Conservation (phyloP, 2,329 filamentous ascomycete genomes). For the Pseudogymnoascus sp. region DNA sequence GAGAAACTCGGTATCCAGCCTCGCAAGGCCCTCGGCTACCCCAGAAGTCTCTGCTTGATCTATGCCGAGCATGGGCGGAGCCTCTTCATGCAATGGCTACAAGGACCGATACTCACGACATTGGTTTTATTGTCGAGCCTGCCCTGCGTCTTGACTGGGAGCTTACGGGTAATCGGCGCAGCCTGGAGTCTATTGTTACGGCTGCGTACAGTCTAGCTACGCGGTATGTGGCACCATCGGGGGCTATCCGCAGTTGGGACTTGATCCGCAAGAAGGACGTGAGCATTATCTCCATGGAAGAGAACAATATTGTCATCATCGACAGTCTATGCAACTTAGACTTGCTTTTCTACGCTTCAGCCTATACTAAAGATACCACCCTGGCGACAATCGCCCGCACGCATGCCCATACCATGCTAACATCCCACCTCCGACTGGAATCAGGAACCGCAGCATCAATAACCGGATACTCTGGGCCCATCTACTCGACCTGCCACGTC, state of each 20-base stretch:
- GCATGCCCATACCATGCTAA: constrained; percentile 33
- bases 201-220: constrained; percentile 37
- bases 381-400: constrained; percentile 30
- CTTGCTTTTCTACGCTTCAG: constrained; percentile 32
- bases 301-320: constrained; percentile 33
- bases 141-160: constrained; percentile 40
- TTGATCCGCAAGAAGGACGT: constrained; percentile 26
- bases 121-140: constrained; percentile 45
- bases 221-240: constrained; percentile 33
- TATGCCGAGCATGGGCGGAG: constrained; percentile 27
- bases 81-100: constrained; percentile 31
- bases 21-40: neutral
- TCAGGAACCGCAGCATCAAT: constrained; percentile 9
- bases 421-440: constrained; percentile 33
- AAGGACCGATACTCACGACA: constrained; percentile 44
- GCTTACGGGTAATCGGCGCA: constrained; percentile 32
- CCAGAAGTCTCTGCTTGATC: constrained; percentile 13
- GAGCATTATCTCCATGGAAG: constrained; percentile 21
- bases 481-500: constrained; percentile 29
- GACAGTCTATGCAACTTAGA: constrained; percentile 36
- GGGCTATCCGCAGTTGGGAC: constrained; percentile 43
- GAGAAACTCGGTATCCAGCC: constrained; percentile 26
- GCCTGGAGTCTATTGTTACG: constrained; percentile 32
- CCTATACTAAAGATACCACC: constrained; percentile 23
- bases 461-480: constrained; percentile 6